These are phyloP conservation scores for Paspalum notatum DNA, from an alignment of 176 grass and related monocot species.

Conservation along the genomic window DNA sequence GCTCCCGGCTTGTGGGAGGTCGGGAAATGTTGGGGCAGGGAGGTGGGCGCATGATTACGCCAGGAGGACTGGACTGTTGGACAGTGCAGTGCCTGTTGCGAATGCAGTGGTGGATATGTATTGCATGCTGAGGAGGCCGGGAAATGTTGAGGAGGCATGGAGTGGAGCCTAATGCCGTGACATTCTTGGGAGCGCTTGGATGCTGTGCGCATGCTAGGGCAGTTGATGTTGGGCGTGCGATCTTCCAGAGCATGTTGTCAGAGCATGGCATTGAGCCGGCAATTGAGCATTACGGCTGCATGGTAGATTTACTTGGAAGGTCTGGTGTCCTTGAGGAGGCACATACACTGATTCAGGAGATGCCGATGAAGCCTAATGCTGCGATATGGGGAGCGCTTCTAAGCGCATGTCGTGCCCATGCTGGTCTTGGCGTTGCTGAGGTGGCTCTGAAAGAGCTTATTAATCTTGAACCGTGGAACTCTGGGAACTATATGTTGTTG, in stretches of 20 bases:
- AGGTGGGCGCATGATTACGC: conserved; percentile 52
- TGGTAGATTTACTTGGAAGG: conserved; percentile 71
- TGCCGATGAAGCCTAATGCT: conserved; percentile 62
- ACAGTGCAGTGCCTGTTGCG: conserved; percentile 39
- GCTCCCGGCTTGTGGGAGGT: conserved; percentile 56
- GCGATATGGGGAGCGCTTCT: conserved; percentile 63
- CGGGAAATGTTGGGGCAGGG: conserved; percentile 41
- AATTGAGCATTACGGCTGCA: conserved; percentile 64
- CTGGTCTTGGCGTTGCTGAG: conserved; percentile 50
- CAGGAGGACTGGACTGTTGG: conserved; percentile 25
- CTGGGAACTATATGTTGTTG: conserved; percentile 64
- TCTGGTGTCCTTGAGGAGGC: conserved; percentile 56
- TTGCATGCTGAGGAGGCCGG: conserved; percentile 71
- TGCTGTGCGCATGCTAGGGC: conserved; percentile 61
- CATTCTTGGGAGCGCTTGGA: conserved; percentile 60
- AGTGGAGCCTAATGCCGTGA: conserved; percentile 51
- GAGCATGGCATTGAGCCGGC: conserved; percentile 36
- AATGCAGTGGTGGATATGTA: conserved; percentile 70
- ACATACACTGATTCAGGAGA: conserved; percentile 41
- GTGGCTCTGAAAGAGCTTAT: conserved; percentile 68
- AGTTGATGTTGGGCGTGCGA: conserved; percentile 47
- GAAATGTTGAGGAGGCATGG: conserved; percentile 29
- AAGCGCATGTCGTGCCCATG: conserved; percentile 47
- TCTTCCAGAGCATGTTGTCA: conserved; percentile 51
- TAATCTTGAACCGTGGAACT: conserved; percentile 64